Conservation (phyloP, 192 early-diverging fungal genomes). For the Oehlia diaphana region DNA sequence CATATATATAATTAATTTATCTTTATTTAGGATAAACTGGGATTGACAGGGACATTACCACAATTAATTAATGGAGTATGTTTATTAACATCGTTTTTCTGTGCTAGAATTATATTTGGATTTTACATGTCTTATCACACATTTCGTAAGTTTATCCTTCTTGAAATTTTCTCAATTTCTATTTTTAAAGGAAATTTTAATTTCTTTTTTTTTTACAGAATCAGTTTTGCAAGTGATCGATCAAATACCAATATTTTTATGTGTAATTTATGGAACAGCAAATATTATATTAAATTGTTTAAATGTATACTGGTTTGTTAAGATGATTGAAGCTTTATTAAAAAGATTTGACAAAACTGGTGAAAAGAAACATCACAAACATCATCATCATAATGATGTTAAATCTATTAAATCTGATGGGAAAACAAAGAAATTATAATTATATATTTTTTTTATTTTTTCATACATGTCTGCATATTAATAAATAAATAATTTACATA, state of each 20-base stretch:
- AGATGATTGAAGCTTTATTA: conserved; percentile 51
- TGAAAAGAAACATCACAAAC: neutral
- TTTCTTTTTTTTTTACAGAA: conserved; percentile 8
- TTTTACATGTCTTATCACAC: conserved; percentile 68
- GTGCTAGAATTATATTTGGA: conserved; percentile 76
- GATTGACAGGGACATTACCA: conserved; percentile 71
- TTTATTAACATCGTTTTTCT: conserved; percentile 74
- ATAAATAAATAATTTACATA: no score
- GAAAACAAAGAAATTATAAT: neutral
- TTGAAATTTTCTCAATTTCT: conserved; percentile 26
- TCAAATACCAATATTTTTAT: conserved; percentile 41
- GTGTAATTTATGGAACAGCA: conserved; percentile 50
- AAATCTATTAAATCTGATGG: neutral
- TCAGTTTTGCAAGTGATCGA: conserved; percentile 34
- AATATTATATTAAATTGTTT: conserved; percentile 64
- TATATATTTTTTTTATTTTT: no score
- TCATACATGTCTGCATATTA: no score
- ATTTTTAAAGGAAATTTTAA: neutral
- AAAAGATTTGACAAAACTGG: conserved; percentile 38
- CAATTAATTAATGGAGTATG: conserved; percentile 86
- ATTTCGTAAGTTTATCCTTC: conserved; percentile 43
- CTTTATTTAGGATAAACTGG: conserved; percentile 75
- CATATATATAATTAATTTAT: neutral
- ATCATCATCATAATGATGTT: neutral
- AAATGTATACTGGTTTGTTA: conserved; percentile 64